Conservation (phyloP, 139 green algal genomes). For the Micromonas commoda region DNA sequence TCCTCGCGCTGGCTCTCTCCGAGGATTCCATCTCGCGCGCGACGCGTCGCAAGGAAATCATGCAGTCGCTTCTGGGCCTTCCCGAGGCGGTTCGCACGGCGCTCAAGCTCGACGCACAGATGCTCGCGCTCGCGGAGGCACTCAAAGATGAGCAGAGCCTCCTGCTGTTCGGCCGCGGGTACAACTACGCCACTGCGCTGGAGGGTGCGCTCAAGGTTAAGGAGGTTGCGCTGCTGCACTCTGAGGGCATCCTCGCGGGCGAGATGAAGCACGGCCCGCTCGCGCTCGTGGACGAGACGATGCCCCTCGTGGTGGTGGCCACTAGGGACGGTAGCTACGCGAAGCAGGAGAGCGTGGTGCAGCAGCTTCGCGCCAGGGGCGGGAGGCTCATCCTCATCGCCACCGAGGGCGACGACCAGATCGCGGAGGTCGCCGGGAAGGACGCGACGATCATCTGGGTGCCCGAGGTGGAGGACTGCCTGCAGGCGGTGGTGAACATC, state of each 20-base stretch:
- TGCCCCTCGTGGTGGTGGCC: conserved; percentile 89
- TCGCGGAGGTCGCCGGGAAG: neutral
- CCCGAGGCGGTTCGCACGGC: conserved; percentile 50
- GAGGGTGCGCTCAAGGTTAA: conserved; percentile 69
- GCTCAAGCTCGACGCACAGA: conserved; percentile 66
- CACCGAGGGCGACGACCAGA: conserved; percentile 60
- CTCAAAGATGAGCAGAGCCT: conserved; percentile 69
- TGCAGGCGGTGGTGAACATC: conserved; percentile 95
- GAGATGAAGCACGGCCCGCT: conserved; percentile 99
- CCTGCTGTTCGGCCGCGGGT: conserved; percentile 65
- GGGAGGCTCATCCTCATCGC: conserved; percentile 64
- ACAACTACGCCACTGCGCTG: conserved; percentile 93
- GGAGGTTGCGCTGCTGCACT: conserved; percentile 91
- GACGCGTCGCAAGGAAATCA: conserved; percentile 65
- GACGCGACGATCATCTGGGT: conserved; percentile 46
- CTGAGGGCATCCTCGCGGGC: conserved; percentile 92
- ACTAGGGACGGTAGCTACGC: conserved; percentile 50
- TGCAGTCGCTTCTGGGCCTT: conserved; percentile 67
- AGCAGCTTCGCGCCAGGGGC: conserved; percentile 33
- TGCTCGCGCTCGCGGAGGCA: conserved; percentile 68
- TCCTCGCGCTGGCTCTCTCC: conserved; percentile 84
- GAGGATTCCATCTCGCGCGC: conserved; percentile 79
- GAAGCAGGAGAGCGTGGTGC: conserved; percentile 19
- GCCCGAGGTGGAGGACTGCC: conserved; percentile 39
- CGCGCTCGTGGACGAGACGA: conserved; percentile 85